Evolutionary conservation across 1,284 basidiomycete species (phyloP).

Genomic region (Apiotrichum mycotoxinovorans): DNA sequence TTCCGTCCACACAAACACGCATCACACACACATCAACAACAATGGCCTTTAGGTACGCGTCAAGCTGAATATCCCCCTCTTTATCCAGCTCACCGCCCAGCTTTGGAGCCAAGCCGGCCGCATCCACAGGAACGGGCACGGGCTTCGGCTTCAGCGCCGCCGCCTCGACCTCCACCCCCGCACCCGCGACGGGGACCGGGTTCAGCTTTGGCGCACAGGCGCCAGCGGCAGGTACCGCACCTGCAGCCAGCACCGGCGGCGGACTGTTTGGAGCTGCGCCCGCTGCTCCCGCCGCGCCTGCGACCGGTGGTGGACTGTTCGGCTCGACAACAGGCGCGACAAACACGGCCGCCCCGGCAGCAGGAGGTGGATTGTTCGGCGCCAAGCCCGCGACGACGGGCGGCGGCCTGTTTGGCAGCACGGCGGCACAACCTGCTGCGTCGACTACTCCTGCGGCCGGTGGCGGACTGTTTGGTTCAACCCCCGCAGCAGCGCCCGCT

Average conservation of each 20-base stretch:
- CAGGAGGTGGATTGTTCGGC: constrained; percentile 4
- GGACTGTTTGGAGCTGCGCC: constrained; percentile 22
- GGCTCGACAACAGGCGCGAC: constrained; percentile 7
- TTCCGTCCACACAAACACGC: too few species aligned
- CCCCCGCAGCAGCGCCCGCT: constrained; percentile 7
- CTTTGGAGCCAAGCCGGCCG: constrained; percentile 6
- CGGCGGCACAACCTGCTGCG: background rate
- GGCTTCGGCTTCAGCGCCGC: constrained; percentile 21
- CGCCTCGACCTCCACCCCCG: background rate
- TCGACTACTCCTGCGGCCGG: too few species aligned
- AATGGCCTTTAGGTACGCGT: background rate
- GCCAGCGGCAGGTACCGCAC: background rate
- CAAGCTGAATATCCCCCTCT: background rate
- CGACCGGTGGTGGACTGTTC: constrained; percentile 16
- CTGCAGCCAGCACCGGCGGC: background rate
- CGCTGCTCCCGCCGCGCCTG: constrained; percentile 5
- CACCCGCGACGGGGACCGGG: background rate
- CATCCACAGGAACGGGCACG: constrained; percentile 3
- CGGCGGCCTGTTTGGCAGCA: constrained; percentile 14
- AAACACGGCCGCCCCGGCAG: too few species aligned
- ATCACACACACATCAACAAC: background rate
- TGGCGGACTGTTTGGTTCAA: constrained; percentile 16
- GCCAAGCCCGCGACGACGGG: constrained; percentile 7
- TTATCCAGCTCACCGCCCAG: constrained; percentile 2
- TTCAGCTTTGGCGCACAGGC: background rate